Percentiles rank a stretch among this genome's conserved stretches.
Conservation (phyloP, 2,329 filamentous ascomycete genomes). For the Phaeosphaeriaceae sp. region DNA sequence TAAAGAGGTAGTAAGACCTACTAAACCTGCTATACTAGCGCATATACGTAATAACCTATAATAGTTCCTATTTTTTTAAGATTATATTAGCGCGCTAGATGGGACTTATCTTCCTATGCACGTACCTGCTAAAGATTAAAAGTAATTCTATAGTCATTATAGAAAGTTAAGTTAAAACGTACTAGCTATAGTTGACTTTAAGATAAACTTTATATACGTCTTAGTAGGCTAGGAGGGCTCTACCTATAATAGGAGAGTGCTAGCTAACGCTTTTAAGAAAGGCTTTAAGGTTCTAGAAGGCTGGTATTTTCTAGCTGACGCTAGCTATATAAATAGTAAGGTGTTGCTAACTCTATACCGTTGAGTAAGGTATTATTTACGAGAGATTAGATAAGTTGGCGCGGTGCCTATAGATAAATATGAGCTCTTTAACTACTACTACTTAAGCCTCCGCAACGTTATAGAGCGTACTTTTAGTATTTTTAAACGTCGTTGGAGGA, state of each 20-base stretch:
- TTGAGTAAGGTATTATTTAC: not conserved
- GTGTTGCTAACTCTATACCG: not conserved
- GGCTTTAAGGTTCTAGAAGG: not conserved
- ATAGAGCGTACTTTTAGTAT: not conserved
- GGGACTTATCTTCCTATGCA: not conserved
- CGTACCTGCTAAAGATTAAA: not conserved
- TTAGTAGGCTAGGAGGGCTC: not conserved
- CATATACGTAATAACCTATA: not conserved
- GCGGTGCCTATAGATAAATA: not conserved
- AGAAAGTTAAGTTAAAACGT: not conserved
- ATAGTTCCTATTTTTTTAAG: not conserved
- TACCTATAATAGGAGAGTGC: not conserved
- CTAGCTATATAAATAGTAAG: not conserved
- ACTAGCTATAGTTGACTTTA: not conserved
- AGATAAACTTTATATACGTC: not conserved
- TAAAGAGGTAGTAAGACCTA: not conserved
- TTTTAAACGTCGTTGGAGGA: not conserved
- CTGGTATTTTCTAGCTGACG: not conserved
- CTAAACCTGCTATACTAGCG: not conserved
- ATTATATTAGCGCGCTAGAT: not conserved
- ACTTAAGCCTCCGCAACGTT: not conserved
- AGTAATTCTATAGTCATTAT: not conserved
- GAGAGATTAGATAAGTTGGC: not conserved
- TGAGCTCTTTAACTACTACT: not conserved
- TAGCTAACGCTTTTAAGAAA: not conserved